These are phyloP conservation scores for Rhododendron henanense DNA, from an alignment of 148 eudicot species.

Conservation along the genomic window DNA sequence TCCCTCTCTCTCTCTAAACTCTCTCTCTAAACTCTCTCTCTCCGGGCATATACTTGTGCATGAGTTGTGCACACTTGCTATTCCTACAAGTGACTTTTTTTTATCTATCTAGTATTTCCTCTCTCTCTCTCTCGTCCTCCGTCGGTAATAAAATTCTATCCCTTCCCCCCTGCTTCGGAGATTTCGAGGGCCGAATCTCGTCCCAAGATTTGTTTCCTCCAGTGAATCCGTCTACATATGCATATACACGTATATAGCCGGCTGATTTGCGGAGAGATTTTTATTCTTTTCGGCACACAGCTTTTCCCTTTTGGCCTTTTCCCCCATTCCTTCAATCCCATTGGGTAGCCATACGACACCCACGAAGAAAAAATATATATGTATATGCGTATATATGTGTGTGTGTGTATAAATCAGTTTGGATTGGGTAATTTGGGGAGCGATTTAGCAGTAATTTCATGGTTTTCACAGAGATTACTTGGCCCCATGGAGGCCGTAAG, in stretches of 20 bases:
- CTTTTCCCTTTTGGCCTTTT: neutral
- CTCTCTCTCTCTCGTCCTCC: neutral
- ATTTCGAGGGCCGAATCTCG: conserved; percentile 2
- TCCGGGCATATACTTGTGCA: neutral
- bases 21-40: neutral
- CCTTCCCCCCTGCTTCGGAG: neutral
- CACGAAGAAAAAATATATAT: neutral
- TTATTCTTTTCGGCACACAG: neutral
- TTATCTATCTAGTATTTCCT: neutral
- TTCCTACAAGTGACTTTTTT: neutral
- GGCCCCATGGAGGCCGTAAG: conserved; percentile 33
- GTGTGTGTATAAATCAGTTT: neutral
- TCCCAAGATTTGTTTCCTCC: neutral
- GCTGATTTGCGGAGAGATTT: neutral
- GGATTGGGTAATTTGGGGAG: neutral
- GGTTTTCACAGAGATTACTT: conserved; percentile 26
- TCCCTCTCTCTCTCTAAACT: neutral
- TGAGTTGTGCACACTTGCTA: neutral
- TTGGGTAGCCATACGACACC: neutral
- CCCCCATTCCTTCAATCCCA: neutral
- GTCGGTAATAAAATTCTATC: neutral
- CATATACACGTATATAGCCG: neutral
- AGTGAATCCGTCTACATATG: neutral
- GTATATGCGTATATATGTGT: neutral
- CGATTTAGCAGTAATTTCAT: conserved; percentile 8